Evolutionary conservation across 202 grass and related monocot species (phyloP).

Genomic region (Schoenoplectus tabernaemontani): DNA sequence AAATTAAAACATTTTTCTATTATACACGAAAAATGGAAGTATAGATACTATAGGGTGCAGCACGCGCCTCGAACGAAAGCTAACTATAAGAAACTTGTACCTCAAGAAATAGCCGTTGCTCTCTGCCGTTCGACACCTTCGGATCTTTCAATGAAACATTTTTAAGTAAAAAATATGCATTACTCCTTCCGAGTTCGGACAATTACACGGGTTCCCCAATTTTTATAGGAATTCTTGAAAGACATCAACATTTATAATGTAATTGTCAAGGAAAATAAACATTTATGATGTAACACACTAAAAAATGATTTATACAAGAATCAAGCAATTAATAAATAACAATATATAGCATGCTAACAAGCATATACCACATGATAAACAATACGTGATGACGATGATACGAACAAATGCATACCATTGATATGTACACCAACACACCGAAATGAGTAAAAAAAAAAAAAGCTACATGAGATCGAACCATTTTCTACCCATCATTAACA

Average conservation of each 20-base stretch:
- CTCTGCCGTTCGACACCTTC: too few relatives aligned
- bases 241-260: neutral
- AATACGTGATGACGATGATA: conserved; percentile 7
- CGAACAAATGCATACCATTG: neutral
- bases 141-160: too few relatives aligned
- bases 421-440: conserved; percentile 18
- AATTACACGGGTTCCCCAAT: too few relatives aligned
- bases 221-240: too few relatives aligned
- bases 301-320: neutral
- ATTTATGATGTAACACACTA: neutral
- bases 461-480: neutral
- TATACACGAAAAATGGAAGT: neutral
- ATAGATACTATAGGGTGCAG: neutral
- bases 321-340: conserved; percentile 5
- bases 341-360: conserved; percentile 11
- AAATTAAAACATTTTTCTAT: neutral
- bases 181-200: too few relatives aligned
- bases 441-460: neutral
- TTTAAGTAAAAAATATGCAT: too few relatives aligned
- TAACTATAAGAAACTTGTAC: too few relatives aligned
- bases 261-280: too few relatives aligned
- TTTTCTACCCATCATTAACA: neutral
- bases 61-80: neutral
- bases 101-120: too few relatives aligned
- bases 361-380: neutral